Evolutionary conservation across 2,329 filamentous ascomycete genomes (phyloP).

Genomic region (Harringtonia aguacate): DNA sequence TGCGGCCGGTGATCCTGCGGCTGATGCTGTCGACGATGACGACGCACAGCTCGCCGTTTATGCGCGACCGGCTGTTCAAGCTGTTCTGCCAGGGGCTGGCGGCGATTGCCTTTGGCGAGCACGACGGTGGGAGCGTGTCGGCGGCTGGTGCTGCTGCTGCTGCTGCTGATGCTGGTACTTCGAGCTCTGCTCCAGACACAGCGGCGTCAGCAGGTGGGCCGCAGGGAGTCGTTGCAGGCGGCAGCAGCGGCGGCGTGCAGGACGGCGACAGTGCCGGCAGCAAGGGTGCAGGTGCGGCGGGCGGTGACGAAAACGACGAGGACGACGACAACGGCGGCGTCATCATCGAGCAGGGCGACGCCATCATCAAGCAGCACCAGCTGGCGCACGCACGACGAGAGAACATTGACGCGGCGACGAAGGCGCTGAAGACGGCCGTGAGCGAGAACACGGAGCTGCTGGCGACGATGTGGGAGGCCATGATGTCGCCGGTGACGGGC

Average conservation of each 20-base stretch:
- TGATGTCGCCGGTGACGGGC: conserved; percentile 35
- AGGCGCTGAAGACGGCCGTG: conserved; percentile 38
- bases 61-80: conserved; percentile 49
- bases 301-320: conserved; percentile 20
- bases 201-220: conserved; percentile 1
- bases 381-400: conserved; percentile 35
- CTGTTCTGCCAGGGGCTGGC: conserved; percentile 49
- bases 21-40: conserved; percentile 48
- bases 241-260: conserved; percentile 31
- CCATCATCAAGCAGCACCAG: conserved; percentile 30
- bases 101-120: conserved; percentile 53
- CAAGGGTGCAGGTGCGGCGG: too few species aligned
- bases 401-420: conserved; percentile 34
- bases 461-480: conserved; percentile 35
- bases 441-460: conserved; percentile 30
- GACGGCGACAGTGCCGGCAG: conserved; percentile 37
- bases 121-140: conserved; percentile 28
- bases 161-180: too few species aligned
- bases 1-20: conserved; percentile 41
- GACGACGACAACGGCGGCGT: conserved; percentile 26
- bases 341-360: conserved; percentile 35
- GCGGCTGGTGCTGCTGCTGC: conserved; percentile 1
- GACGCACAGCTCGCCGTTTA: conserved; percentile 52
- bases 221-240: too few species aligned
- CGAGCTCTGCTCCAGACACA: too few species aligned